Conservation (phyloP, 2,329 filamentous ascomycete genomes). For the Fusarium subtropicale region DNA sequence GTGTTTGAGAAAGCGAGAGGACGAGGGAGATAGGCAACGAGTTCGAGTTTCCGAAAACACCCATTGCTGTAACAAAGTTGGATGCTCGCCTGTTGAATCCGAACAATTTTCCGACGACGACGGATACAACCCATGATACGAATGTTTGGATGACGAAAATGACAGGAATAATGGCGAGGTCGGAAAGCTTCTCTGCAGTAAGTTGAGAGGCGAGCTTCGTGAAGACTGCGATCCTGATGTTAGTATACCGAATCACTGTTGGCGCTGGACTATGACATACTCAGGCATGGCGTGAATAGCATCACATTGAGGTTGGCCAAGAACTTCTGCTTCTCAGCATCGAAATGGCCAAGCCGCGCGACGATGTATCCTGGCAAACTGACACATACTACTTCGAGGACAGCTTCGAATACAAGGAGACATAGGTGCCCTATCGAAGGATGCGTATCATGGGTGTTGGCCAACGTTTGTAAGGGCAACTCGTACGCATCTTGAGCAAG, state of each 20-base stretch:
- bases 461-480: constrained; percentile 56
- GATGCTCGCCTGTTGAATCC: constrained; percentile 85
- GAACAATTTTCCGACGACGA: constrained; percentile 77
- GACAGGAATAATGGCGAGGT: constrained; percentile 92
- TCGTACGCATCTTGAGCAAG: constrained; percentile 56
- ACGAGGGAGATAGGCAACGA: constrained; percentile 97
- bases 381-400: constrained; percentile 94
- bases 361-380: constrained; percentile 94
- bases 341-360: constrained; percentile 90
- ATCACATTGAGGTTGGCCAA: constrained; percentile 95
- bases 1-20: constrained; percentile 90
- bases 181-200: constrained; percentile 87
- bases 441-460: constrained; percentile 64
- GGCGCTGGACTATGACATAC: constrained; percentile 59
- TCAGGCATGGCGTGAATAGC: constrained; percentile 96
- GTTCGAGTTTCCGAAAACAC: constrained; percentile 97
- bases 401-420: constrained; percentile 91
- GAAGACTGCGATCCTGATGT: constrained; percentile 72
- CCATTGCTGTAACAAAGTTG: constrained; percentile 98
- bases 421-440: constrained; percentile 76
- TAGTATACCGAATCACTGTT: constrained; percentile 34
- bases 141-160: constrained; percentile 91
- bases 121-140: constrained; percentile 84
- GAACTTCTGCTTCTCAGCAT: constrained; percentile 96
- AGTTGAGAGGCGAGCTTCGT: constrained; percentile 96